Conservation (phyloP, 2,329 filamentous ascomycete species). For the Neobulgaria alba region DNA sequence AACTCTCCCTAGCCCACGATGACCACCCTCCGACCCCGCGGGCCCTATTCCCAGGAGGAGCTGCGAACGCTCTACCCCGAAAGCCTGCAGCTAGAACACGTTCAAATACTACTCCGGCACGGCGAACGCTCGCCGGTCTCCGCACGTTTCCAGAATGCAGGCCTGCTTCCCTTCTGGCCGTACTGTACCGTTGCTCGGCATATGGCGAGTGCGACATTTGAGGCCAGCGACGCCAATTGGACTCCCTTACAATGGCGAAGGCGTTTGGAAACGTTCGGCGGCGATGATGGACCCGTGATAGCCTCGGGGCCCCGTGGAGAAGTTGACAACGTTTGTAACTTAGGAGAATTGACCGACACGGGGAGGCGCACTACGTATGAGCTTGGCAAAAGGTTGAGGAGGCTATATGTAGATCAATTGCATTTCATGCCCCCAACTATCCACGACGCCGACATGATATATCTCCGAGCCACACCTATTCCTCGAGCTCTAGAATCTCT, state of each 20-base stretch:
- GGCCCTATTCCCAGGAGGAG: slow-evolving; percentile 73
- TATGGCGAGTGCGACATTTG: slow-evolving; percentile 53
- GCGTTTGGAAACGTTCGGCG: slow-evolving; percentile 74
- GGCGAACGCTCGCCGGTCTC: slow-evolving; percentile 78
- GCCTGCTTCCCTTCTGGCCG: slow-evolving; percentile 68
- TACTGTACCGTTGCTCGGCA: slow-evolving; percentile 75
- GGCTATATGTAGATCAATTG: slow-evolving; percentile 68
- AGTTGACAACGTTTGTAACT: slow-evolving; percentile 73
- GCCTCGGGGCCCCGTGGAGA: slow-evolving; percentile 60
- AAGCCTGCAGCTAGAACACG: slow-evolving; percentile 72
- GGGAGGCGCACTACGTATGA: slow-evolving; percentile 64
- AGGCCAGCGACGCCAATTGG: slow-evolving; percentile 36
- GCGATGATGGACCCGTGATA: slow-evolving; percentile 59
- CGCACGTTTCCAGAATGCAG: slow-evolving; percentile 76
- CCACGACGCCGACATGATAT: slow-evolving; percentile 49
- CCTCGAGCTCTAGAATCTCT: slow-evolving; percentile 70
- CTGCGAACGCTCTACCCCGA: slow-evolving; percentile 73
- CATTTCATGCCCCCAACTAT: slow-evolving; percentile 58
- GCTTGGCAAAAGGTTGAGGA: slow-evolving; percentile 58
- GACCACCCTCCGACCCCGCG: slow-evolving; percentile 68
- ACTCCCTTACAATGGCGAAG: slow-evolving; percentile 48
- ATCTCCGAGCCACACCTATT: slow-evolving; percentile 66
- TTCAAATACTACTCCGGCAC: slow-evolving; percentile 78
- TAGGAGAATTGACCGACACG: slow-evolving; percentile 66
- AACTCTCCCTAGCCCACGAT: no score